Conservation (phyloP, 139 green algal species). For the Tetraselmis chui region DNA sequence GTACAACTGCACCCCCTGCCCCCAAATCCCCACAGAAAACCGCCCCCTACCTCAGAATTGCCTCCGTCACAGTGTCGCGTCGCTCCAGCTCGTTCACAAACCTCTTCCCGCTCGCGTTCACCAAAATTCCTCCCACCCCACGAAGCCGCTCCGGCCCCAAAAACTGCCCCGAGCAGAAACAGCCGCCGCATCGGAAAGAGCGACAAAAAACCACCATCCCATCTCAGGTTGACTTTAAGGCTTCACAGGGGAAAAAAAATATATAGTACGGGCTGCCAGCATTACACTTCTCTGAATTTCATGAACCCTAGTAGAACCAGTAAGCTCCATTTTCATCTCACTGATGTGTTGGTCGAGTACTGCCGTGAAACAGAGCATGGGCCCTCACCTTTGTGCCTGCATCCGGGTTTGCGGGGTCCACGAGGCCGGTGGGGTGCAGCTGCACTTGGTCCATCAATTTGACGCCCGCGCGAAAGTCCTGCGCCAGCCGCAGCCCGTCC, state of each 20-base stretch:
- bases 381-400: constrained; percentile 36
- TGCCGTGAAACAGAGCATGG: too few species aligned
- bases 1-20: too few species aligned
- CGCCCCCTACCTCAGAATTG: not conserved
- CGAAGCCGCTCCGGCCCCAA: constrained; percentile 71
- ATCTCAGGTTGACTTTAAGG: too few species aligned
- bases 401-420: constrained; percentile 47
- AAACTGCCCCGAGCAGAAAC: constrained; percentile 24
- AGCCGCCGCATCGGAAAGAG: not conserved
- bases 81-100: constrained; percentile 73
- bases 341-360: too few species aligned
- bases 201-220: too few species aligned
- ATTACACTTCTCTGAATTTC: too few species aligned
- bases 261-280: too few species aligned
- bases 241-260: too few species aligned
- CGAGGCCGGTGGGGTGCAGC: constrained; percentile 68
- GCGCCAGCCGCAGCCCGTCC: constrained; percentile 44
- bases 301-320: too few species aligned
- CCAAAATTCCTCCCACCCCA: constrained; percentile 55
- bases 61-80: constrained; percentile 41
- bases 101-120: constrained; percentile 40
- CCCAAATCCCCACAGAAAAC: too few species aligned
- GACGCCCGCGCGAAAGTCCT: constrained; percentile 26
- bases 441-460: constrained; percentile 58
- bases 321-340: too few species aligned